Evolutionary conservation across 495 filamentous ascomycete genomes (phyloP).

Genomic region (Friedmanniomyces endolithicus): DNA sequence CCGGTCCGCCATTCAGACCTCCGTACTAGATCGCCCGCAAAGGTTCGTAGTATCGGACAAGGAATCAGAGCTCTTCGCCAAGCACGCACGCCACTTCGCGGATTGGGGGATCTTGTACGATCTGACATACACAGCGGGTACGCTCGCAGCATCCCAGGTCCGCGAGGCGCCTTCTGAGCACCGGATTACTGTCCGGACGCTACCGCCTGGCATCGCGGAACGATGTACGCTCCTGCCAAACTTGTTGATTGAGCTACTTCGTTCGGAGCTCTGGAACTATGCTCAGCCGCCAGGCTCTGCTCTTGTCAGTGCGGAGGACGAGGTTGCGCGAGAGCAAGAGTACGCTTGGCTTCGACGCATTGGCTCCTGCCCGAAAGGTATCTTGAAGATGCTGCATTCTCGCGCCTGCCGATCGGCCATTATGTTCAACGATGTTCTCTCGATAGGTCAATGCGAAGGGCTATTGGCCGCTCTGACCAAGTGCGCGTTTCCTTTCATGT

Average conservation of each 20-base stretch:
- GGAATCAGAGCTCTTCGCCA: slow-evolving; percentile 46
- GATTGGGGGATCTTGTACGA: slow-evolving; percentile 63
- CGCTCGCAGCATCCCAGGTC: slow-evolving; percentile 10
- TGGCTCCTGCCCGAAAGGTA: slow-evolving; percentile 55
- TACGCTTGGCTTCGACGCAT: slow-evolving; percentile 46
- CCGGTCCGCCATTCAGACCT: slow-evolving; percentile 19
- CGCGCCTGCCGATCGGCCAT: slow-evolving; percentile 81
- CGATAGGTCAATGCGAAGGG: slow-evolving; percentile 48
- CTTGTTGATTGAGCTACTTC: slow-evolving; percentile 55
- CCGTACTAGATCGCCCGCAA: slow-evolving; percentile 39
- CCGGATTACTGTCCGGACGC: slow-evolving; percentile 38
- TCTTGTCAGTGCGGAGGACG: background rate
- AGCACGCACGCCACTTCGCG: slow-evolving; percentile 44
- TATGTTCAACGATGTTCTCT: slow-evolving; percentile 88
- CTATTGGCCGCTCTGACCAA: slow-evolving; percentile 50
- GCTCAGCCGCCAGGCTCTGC: background rate
- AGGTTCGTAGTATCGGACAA: slow-evolving; percentile 46
- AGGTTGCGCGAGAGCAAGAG: background rate
- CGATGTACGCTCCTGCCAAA: slow-evolving; percentile 59
- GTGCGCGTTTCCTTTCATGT: slow-evolving; percentile 84
- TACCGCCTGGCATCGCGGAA: slow-evolving; percentile 63
- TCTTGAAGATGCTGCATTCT: slow-evolving; percentile 82
- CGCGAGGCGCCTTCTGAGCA: slow-evolving; percentile 7
- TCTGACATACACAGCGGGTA: slow-evolving; percentile 7
- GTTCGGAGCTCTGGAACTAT: slow-evolving; percentile 55